Evolutionary conservation across 192 early-diverging fungal species (phyloP).

Genomic region (Mortierella antarctica): DNA sequence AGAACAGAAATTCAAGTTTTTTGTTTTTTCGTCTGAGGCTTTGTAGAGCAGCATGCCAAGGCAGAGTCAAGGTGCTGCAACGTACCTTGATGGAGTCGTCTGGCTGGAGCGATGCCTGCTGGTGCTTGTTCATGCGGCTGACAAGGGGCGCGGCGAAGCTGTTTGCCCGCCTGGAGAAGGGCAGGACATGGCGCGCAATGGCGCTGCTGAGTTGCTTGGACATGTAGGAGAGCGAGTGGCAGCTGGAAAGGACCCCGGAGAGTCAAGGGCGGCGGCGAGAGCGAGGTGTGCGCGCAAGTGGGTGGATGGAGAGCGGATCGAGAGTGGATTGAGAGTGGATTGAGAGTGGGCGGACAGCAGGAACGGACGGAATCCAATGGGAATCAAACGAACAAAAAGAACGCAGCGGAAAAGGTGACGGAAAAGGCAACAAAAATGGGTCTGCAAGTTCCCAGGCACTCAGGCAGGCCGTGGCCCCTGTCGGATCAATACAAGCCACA

Average conservation of each 20-base stretch:
- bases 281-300: conserved; percentile 1
- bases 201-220: conserved; percentile 41
- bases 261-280: background rate
- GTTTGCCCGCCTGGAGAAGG: conserved; percentile 44
- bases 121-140: conserved; percentile 51
- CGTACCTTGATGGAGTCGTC: conserved; percentile 46
- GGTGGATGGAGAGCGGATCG: background rate
- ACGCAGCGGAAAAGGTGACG: background rate
- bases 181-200: conserved; percentile 51
- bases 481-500: background rate
- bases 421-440: background rate
- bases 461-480: background rate
- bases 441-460: too few species aligned
- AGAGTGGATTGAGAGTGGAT: background rate
- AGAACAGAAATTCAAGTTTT: background rate
- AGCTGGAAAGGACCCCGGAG: too few species aligned
- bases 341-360: background rate
- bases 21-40: background rate
- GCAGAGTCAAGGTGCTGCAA: too few species aligned
- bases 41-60: background rate
- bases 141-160: conserved; percentile 29
- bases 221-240: conserved; percentile 7
- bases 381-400: background rate
- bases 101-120: conserved; percentile 40
- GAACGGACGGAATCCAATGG: background rate